Evolutionary conservation across 1,284 basidiomycete species (phyloP).

Genomic region (Pseudozyma sp.): DNA sequence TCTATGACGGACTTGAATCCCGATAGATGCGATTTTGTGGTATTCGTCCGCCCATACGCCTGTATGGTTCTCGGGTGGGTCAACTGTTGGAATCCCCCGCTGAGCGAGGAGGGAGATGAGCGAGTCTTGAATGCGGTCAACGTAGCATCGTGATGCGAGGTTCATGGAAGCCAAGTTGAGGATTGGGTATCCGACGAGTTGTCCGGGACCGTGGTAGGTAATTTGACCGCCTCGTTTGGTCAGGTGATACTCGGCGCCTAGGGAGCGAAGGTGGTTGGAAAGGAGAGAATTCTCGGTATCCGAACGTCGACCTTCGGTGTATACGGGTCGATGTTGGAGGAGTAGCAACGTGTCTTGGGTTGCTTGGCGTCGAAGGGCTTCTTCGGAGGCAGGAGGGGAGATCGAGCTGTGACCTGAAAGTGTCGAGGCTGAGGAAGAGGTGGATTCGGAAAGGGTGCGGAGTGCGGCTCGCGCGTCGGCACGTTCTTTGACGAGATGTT

Average conservation of each 20-base stretch:
- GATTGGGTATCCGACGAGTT: conserved; percentile 94
- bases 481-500: conserved; percentile 59
- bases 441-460: conserved; percentile 80
- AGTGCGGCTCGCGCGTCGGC: conserved; percentile 71
- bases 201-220: conserved; percentile 97
- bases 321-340: conserved; percentile 87
- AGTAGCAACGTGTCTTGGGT: conserved; percentile 72
- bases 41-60: conserved; percentile 64
- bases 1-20: conserved; percentile 93
- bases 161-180: conserved; percentile 79
- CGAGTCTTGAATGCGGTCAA: conserved; percentile 77
- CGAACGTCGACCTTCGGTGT: conserved; percentile 85
- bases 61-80: conserved; percentile 58
- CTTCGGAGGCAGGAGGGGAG: conserved; percentile 72
- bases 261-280: conserved; percentile 75
- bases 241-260: conserved; percentile 88
- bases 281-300: conserved; percentile 74
- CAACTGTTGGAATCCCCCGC: conserved; percentile 71
- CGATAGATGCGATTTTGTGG: conserved; percentile 91
- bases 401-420: conserved; percentile 71
- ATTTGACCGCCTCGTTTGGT: conserved; percentile 90
- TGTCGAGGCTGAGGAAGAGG: conserved; percentile 76
- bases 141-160: conserved; percentile 76
- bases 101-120: conserved; percentile 74
- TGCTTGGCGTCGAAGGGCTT: conserved; percentile 62